Evolutionary conservation across 352 stramenopile genomes (phyloP).

Genomic region (Phytophthora sp.): DNA sequence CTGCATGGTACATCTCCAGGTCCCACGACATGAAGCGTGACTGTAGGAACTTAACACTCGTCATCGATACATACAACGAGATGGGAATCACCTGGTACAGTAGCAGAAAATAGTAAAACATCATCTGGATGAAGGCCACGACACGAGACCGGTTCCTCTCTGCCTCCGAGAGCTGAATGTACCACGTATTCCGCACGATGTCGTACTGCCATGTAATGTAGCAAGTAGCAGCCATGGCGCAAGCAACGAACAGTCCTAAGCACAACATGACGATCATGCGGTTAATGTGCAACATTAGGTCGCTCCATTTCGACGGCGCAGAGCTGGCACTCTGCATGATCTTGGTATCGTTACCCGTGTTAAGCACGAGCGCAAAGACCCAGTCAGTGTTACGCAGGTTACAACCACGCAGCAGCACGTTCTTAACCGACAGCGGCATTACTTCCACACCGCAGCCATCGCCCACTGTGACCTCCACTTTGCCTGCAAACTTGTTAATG

Average conservation of each 20-base stretch:
- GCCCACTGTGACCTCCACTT: conserved; percentile 75
- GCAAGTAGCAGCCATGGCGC: conserved; percentile 67
- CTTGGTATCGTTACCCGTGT: conserved; percentile 92
- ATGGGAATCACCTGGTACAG: conserved; percentile 94
- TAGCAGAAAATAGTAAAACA: conserved; percentile 93
- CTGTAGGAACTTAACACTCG: conserved; percentile 90
- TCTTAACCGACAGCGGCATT: conserved; percentile 85
- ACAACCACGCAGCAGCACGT: conserved; percentile 90
- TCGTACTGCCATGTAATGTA: conserved; percentile 84
- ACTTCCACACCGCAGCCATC: conserved; percentile 70
- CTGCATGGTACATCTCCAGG: conserved; percentile 90
- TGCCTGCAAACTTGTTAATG: conserved; percentile 90
- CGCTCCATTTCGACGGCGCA: conserved; percentile 84
- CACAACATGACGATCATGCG: conserved; percentile 83
- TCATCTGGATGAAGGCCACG: conserved; percentile 83
- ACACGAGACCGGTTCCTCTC: conserved; percentile 50
- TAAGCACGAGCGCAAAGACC: conserved; percentile 87
- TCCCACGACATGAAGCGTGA: conserved; percentile 89
- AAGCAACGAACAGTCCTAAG: conserved; percentile 67
- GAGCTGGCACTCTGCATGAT: conserved; percentile 88
- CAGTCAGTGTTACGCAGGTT: conserved; percentile 91
- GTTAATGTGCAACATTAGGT: conserved; percentile 84
- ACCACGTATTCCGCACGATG: conserved; percentile 77
- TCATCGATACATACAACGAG: conserved; percentile 94
- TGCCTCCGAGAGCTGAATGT: conserved; percentile 56